A percentile compares a stretch with the other conserved stretches of the same genome.
Evolutionary conservation across 495 filamentous ascomycete species (phyloP).

Genomic region (Aspergillus homomorphus): DNA sequence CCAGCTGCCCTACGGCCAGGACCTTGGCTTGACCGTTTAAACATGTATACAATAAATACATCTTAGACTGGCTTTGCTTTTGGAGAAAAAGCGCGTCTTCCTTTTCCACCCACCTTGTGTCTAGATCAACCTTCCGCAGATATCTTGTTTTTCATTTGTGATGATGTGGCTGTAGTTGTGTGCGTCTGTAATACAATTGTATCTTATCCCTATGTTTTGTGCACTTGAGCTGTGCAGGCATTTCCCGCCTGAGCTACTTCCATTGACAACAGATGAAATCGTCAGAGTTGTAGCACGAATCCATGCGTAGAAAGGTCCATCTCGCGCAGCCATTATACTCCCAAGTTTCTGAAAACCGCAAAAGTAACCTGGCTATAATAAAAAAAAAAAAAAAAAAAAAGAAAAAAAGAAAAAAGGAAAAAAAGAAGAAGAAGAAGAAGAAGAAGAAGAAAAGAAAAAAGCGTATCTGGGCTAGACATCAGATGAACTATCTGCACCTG

Average conservation of each 20-base stretch:
- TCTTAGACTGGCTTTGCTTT: slow-evolving; percentile 37
- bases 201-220: slow-evolving; percentile 25
- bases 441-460: too few relatives aligned
- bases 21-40: slow-evolving; percentile 92
- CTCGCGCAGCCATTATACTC: background rate
- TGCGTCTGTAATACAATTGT: slow-evolving; percentile 50
- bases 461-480: too few relatives aligned
- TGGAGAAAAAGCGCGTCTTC: slow-evolving; percentile 28
- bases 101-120: slow-evolving; percentile 31
- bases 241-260: background rate
- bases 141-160: slow-evolving; percentile 28
- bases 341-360: too few relatives aligned
- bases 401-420: too few relatives aligned
- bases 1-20: slow-evolving; percentile 86
- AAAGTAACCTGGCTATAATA: too few relatives aligned
- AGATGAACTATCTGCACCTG: too few relatives aligned
- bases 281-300: background rate
- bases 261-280: background rate
- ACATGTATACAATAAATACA: slow-evolving; percentile 43
- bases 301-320: background rate
- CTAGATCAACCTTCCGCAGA: slow-evolving; percentile 37
- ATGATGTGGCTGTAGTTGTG: slow-evolving; percentile 40
- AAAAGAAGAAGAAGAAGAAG: too few relatives aligned
- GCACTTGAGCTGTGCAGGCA: background rate
- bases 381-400: too few relatives aligned